These are phyloP conservation scores for Pseudogymnoascus sp. DNA, from an alignment of 2,329 filamentous ascomycete species.

Conservation along the genomic window DNA sequence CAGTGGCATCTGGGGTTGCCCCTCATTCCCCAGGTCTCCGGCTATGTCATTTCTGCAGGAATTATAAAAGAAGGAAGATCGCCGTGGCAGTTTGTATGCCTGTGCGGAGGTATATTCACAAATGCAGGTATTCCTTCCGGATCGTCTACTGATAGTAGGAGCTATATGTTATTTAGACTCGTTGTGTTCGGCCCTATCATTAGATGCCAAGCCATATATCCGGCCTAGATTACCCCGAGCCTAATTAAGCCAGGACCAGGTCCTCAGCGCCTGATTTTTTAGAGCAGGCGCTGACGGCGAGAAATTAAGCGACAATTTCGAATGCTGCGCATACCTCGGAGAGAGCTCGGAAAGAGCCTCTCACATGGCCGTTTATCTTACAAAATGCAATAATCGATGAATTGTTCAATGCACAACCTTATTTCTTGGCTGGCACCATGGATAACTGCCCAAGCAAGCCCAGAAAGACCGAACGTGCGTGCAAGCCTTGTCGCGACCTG, in stretches of 20 bases:
- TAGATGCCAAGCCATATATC: neutral
- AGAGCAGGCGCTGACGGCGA: neutral
- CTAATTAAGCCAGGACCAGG: neutral
- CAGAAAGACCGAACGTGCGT: neutral
- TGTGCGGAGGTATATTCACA: conserved; percentile 3
- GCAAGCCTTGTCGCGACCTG: neutral
- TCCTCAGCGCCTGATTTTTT: conserved; percentile 1
- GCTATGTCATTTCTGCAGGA: neutral
- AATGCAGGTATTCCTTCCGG: conserved; percentile 10
- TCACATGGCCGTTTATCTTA: neutral
- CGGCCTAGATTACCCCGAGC: neutral
- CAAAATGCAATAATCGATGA: neutral
- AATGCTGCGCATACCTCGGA: neutral
- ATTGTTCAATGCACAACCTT: neutral
- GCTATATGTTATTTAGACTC: neutral
- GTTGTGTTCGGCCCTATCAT: conserved; percentile 6
- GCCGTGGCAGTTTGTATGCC: neutral
- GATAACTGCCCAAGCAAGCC: neutral
- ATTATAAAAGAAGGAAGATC: neutral
- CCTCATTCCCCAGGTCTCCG: neutral
- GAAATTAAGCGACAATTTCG: conserved; percentile 4
- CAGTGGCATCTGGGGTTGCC: neutral
- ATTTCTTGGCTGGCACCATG: neutral
- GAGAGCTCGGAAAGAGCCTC: neutral
- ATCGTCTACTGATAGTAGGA: neutral